Percentiles rank a stretch among this genome's conserved stretches.
Conservation (phyloP, 1,284 basidiomycete species). For the Fomitopsis schrenkii region DNA sequence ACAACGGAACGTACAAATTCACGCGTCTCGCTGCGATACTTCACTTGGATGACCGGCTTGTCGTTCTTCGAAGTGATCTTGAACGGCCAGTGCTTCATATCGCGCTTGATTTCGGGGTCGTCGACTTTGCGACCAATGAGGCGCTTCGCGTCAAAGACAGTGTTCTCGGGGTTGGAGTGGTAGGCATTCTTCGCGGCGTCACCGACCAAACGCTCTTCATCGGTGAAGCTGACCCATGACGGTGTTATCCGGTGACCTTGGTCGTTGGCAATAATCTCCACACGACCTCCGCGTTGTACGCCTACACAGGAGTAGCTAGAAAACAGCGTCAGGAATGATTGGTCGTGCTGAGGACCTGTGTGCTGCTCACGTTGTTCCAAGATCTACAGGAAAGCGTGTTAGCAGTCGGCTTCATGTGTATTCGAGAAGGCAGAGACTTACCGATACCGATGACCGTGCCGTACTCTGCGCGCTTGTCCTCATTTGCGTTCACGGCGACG, state of each 20-base stretch:
- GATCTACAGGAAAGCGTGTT: constrained; percentile 39
- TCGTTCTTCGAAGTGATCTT: constrained; percentile 74
- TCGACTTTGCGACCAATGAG: constrained; percentile 88
- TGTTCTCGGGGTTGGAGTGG: constrained; percentile 88
- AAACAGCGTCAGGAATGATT: constrained; percentile 15
- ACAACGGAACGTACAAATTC: constrained; percentile 60
- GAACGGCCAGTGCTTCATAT: constrained; percentile 91
- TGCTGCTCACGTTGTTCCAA: constrained; percentile 69
- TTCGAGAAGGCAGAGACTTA: constrained; percentile 33
- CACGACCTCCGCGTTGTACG: constrained; percentile 89
- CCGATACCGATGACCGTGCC: constrained; percentile 96
- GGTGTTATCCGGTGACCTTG: constrained; percentile 97
- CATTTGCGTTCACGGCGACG: constrained; percentile 45
- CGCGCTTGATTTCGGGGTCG: constrained; percentile 75
- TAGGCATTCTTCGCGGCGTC: constrained; percentile 79
- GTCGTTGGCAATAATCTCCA: constrained; percentile 97
- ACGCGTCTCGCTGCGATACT: constrained; percentile 84
- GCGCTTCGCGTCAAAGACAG: constrained; percentile 97
- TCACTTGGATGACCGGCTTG: constrained; percentile 85
- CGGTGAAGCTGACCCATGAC: constrained; percentile 89
- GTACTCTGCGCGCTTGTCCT: constrained; percentile 64
- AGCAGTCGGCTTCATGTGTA: too few relatives aligned
- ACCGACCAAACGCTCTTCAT: constrained; percentile 88
- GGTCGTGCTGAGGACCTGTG: background rate
- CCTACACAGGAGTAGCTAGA: constrained; percentile 77